Conservation (phyloP, 2,329 filamentous ascomycete genomes). For the Gaeumannomyces sp. region DNA sequence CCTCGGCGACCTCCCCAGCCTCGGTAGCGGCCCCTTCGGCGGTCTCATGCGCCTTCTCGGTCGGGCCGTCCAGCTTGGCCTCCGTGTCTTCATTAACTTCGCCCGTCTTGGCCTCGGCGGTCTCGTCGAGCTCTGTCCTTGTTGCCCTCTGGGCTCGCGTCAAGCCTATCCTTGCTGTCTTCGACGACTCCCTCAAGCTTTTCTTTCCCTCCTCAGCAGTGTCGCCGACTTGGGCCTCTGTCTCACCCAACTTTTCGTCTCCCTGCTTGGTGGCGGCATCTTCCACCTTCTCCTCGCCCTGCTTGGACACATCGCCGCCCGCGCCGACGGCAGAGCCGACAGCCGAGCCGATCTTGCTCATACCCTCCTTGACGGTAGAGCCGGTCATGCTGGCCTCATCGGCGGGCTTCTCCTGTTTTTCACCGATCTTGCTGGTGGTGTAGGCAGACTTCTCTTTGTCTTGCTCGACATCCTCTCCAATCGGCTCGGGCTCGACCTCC, state of each 20-base stretch:
- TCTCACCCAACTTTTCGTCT: conserved; percentile 8
- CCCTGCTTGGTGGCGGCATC: conserved; percentile 10
- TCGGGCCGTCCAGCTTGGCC: conserved; percentile 17
- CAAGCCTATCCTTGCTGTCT: conserved; percentile 54
- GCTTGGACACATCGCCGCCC: conserved; percentile 15
- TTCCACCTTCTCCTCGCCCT: conserved; percentile 14
- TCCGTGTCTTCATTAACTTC: conserved; percentile 9
- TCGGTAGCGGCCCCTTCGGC: conserved; percentile 12
- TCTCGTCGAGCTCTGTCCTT: conserved; percentile 43
- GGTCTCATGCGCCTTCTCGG: conserved; percentile 14
- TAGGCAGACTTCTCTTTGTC: conserved; percentile 11
- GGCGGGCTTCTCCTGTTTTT: neutral
- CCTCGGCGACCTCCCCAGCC: conserved; percentile 9
- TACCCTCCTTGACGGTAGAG: conserved; percentile 1
- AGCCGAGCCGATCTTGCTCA: conserved; percentile 5
- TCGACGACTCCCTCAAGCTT: conserved; percentile 45
- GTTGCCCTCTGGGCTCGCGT: conserved; percentile 46
- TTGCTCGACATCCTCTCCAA: conserved; percentile 12
- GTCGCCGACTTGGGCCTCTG: conserved; percentile 13
- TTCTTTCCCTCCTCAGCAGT: conserved; percentile 34
- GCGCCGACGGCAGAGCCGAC: conserved; percentile 18
- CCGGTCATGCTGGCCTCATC: conserved; percentile 5
- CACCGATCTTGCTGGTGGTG: conserved; percentile 10
- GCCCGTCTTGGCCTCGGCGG: neutral
- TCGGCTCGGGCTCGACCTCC: conserved; percentile 13